Base-by-base conservation (phyloP, 208 protist species). In the Trypanosoma congolense region DNA sequence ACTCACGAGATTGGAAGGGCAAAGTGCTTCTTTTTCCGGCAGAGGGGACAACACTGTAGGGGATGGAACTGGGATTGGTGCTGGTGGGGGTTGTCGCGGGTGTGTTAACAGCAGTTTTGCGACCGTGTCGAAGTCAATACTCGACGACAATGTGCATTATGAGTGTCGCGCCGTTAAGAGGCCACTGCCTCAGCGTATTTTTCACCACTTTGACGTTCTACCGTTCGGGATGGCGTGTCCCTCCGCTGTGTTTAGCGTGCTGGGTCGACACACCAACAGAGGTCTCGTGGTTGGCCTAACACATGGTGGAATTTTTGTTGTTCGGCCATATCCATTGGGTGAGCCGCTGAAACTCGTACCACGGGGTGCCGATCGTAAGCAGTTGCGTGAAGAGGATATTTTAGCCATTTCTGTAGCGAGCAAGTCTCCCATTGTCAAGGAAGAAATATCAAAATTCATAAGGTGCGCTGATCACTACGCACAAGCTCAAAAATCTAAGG, bases 141-240 rank as follows among this genome's bases (percentile, higher is more conserved):
- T 65, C 22, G 9, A 26, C 47, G 64, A 67, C 25, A 56, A 56
- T 35, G 65, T 72, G 52, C 50, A 67, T n/a, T 91, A 82, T 56
- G 52, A 57, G 19, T 91, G 79, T 56, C 59, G 63, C 22, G 67
- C 73, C 2, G 54, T 53, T 0, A 59, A 69, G 18, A 33, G 42
- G 1, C 65, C 61, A 4, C 30, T 85, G 10, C 58, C 48, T 9
- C 71, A 84, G 63, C 60, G 44, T 12, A 45, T 65, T 9, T 87
- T 87, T 51, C 70, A 84, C 52, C 55, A 60, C 33, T 69, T 80
- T 63, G 75, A 83, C 46, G 61, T 88, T n/a, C 48, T 87, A 1
- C 77, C 80, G 12, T 84, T 76, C 36, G 77, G 77, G 9, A 55
- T 92, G 3, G 61, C 70, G 21, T 61, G 51, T 29, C 64, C 70